These are phyloP conservation scores for Aspergillus funiculosus DNA, from an alignment of 495 filamentous ascomycete genomes.

Conservation along the genomic window DNA sequence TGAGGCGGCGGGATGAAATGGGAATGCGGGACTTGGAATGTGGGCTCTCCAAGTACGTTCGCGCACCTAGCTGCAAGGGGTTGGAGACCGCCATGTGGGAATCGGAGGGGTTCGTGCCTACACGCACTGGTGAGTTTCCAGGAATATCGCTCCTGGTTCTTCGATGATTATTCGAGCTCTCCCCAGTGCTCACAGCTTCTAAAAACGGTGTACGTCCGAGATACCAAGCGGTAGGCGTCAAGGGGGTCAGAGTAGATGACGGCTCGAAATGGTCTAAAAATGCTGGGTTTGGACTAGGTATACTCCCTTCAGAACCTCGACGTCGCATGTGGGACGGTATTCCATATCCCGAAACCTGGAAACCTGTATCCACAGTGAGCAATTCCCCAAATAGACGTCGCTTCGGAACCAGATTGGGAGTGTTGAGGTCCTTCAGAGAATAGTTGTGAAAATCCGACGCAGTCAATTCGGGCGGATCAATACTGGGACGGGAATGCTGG, in stretches of 20 bases:
- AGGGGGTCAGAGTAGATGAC: conserved; percentile 34
- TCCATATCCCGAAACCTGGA: conserved; percentile 37
- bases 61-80: conserved; percentile 30
- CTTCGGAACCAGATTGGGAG: conserved; percentile 22
- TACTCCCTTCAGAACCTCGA: conserved; percentile 50
- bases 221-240: conserved; percentile 55
- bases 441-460: conserved; percentile 1
- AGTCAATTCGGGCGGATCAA: conserved; percentile 1
- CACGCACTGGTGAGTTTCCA: conserved; percentile 18
- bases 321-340: conserved; percentile 36
- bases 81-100: conserved; percentile 37
- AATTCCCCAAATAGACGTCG: conserved; percentile 50
- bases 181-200: conserved; percentile 38
- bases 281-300: conserved; percentile 47
- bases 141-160: conserved; percentile 45
- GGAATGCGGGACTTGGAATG: conserved; percentile 56
- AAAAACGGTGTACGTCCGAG: conserved; percentile 43
- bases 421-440: conserved; percentile 3
- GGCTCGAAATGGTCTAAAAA: conserved; percentile 41
- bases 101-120: conserved; percentile 28
- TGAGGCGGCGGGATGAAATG: conserved; percentile 44
- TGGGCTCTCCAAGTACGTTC: conserved; percentile 32
- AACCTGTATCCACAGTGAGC: conserved; percentile 34
- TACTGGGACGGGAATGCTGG: conserved; percentile 7
- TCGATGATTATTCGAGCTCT: conserved; percentile 36